These are phyloP conservation scores for Lithohypha guttulata DNA, from an alignment of 2,329 filamentous ascomycete genomes.

Conservation along the genomic window DNA sequence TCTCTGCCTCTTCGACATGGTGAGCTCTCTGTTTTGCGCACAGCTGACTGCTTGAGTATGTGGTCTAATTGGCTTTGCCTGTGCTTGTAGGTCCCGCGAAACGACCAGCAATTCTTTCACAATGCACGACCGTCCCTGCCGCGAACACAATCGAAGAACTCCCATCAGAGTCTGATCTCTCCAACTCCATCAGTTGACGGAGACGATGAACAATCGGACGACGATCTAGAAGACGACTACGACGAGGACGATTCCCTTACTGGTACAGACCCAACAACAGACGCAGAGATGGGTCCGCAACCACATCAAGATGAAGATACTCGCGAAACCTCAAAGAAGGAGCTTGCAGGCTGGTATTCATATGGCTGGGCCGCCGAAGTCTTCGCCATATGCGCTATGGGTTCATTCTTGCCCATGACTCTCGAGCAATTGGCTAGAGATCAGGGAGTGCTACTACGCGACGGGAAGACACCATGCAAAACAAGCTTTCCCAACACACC, in stretches of 20 bases:
- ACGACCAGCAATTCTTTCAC: slow-evolving; percentile 9
- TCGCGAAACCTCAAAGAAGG: slow-evolving; percentile 73
- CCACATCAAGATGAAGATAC: slow-evolving; percentile 73
- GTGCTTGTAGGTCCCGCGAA: slow-evolving; percentile 21
- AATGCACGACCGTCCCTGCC: slow-evolving; percentile 12
- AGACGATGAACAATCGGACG: slow-evolving; percentile 54
- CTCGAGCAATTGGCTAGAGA: slow-evolving; percentile 88
- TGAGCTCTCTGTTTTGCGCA: too few relatives aligned
- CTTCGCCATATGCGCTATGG: slow-evolving; percentile 81
- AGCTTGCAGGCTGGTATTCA: slow-evolving; percentile 88
- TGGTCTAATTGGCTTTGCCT: too few relatives aligned
- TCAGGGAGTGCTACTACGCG: slow-evolving; percentile 73
- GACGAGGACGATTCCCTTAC: slow-evolving; percentile 17
- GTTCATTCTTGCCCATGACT: slow-evolving; percentile 90
- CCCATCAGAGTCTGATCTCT: slow-evolving; percentile 41
- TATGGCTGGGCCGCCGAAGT: slow-evolving; percentile 96
- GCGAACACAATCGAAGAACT: slow-evolving; percentile 30
- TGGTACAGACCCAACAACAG: slow-evolving; percentile 22
- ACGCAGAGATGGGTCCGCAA: slow-evolving; percentile 20
- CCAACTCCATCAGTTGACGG: slow-evolving; percentile 54
- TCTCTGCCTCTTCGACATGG: too few relatives aligned
- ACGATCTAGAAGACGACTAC: slow-evolving; percentile 21
- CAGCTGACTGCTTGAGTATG: too few relatives aligned
- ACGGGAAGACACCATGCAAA: slow-evolving; percentile 64
- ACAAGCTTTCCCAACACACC: slow-evolving; percentile 41